Evolutionary conservation across 805 yeast genomes (phyloP).

Genomic region (Torulaspora gathmanii): DNA sequence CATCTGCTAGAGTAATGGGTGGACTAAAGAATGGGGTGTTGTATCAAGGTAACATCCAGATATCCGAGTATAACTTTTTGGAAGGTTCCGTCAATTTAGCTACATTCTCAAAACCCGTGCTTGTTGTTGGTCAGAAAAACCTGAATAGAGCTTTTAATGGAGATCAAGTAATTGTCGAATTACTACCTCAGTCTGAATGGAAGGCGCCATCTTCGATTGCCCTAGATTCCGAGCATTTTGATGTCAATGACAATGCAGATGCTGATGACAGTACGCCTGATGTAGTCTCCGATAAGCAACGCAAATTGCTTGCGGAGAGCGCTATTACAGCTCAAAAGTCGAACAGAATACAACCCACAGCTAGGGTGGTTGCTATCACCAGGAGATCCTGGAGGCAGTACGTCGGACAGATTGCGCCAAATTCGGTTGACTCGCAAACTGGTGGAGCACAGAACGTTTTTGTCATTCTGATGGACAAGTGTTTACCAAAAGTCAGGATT

Average conservation of each 20-base stretch:
- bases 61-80: constrained; percentile 80
- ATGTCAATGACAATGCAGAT: constrained; percentile 57
- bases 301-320: constrained; percentile 68
- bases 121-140: constrained; percentile 76
- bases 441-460: constrained; percentile 74
- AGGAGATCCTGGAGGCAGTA: constrained; percentile 94
- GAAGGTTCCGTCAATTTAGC: constrained; percentile 77
- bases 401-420: constrained; percentile 87
- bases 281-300: constrained; percentile 37
- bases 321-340: constrained; percentile 59
- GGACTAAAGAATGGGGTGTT: constrained; percentile 84
- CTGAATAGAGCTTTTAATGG: constrained; percentile 89
- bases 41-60: constrained; percentile 76
- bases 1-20: constrained; percentile 79
- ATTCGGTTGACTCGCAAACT: constrained; percentile 55
- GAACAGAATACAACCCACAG: constrained; percentile 78
- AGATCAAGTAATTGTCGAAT: constrained; percentile 85
- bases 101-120: constrained; percentile 73
- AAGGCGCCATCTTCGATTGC: constrained; percentile 75
- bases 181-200: constrained; percentile 84
- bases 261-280: constrained; percentile 38
- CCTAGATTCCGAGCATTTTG: constrained; percentile 66
- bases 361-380: constrained; percentile 78
- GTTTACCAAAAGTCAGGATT: constrained; percentile 81
- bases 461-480: constrained; percentile 82